These are phyloP conservation scores for Coemansia pectinata DNA, from an alignment of 192 early-diverging fungal genomes.

Conservation along the genomic window DNA sequence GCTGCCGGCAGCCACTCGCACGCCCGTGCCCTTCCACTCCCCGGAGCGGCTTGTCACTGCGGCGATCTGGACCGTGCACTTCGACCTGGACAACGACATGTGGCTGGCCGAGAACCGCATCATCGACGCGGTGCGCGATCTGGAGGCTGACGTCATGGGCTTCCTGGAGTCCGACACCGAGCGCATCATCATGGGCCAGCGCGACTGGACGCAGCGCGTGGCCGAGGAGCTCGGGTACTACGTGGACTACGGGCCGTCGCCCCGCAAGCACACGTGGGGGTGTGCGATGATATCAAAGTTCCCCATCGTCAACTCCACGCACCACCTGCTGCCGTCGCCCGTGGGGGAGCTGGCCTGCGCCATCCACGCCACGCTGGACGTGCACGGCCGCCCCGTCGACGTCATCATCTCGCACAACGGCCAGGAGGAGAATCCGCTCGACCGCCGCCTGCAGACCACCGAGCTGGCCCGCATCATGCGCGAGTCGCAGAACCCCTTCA, in stretches of 20 bases:
- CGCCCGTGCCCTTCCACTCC: constrained; percentile 62
- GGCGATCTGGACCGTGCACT: constrained; percentile 86
- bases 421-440: constrained; percentile 74
- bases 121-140: constrained; percentile 70
- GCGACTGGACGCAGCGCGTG: constrained; percentile 78
- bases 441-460: constrained; percentile 74
- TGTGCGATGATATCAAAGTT: constrained; percentile 84
- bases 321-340: constrained; percentile 79
- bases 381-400: constrained; percentile 75
- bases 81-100: constrained; percentile 84
- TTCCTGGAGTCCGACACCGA: constrained; percentile 76
- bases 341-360: constrained; percentile 81
- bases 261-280: constrained; percentile 86
- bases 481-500: constrained; percentile 70
- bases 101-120: constrained; percentile 76
- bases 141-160: constrained; percentile 79
- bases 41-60: constrained; percentile 70
- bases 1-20: constrained; percentile 48
- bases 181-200: constrained; percentile 84
- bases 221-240: constrained; percentile 76
- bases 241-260: constrained; percentile 80
- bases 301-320: constrained; percentile 72
- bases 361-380: constrained; percentile 84
- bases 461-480: constrained; percentile 79
- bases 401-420: constrained; percentile 84